phyloP scores from a whole-genome alignment of 2,329 filamentous ascomycete species.

The Huntiella bhutanensis region DNA sequence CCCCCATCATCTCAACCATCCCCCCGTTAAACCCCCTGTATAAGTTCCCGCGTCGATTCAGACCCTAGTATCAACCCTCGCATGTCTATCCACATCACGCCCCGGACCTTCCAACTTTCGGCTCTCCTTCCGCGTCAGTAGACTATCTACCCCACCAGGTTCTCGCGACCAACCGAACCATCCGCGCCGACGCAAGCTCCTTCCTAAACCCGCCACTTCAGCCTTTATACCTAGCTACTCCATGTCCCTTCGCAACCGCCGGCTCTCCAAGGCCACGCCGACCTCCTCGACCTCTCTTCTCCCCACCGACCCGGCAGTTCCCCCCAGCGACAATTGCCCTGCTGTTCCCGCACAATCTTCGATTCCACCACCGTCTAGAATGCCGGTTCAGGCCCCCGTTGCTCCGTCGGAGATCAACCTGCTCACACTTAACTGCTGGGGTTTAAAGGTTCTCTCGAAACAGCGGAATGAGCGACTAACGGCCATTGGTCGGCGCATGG shows the following conservation, averaged over 20 bases:
- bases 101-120: no score
- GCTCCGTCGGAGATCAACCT: slow-evolving; percentile 44
- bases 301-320: neutral
- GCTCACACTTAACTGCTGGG: slow-evolving; percentile 92
- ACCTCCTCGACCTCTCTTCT: slow-evolving; percentile 6
- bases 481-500: slow-evolving; percentile 70
- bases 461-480: slow-evolving; percentile 57
- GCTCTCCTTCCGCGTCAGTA: no score
- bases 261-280: slow-evolving; percentile 4
- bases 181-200: neutral
- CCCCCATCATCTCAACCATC: no score
- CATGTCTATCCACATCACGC: no score
- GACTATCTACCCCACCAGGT: no score
- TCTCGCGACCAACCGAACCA: no score
- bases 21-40: no score
- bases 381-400: slow-evolving; percentile 20
- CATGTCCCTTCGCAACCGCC: slow-evolving; percentile 10
- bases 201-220: neutral
- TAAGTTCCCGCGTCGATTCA: no score
- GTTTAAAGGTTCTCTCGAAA: slow-evolving; percentile 69
- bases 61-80: no score
- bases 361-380: slow-evolving; percentile 14
- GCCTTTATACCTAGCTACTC: neutral
- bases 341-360: neutral
- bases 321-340: neutral